Percentiles rank a stretch among this genome's conserved stretches.
Evolutionary conservation across 495 filamentous ascomycete species (phyloP).

Genomic region (Hapsidospora chrysogenum): DNA sequence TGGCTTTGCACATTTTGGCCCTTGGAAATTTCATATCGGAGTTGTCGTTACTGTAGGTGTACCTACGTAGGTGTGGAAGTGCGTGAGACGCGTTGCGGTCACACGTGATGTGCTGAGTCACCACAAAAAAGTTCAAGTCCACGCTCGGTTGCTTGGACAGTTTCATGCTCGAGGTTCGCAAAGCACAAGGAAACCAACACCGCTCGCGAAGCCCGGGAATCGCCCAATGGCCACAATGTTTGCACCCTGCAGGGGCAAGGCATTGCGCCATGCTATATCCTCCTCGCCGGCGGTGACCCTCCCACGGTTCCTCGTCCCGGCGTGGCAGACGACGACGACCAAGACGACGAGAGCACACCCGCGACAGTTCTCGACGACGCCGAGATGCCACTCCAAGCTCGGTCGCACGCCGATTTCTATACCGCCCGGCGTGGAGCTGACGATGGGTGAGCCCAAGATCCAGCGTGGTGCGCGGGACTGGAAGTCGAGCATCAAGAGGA

Average conservation of each 20-base stretch:
- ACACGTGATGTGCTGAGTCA: too few species aligned
- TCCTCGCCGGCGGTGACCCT: slow-evolving; percentile 24
- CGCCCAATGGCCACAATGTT: slow-evolving; percentile 22
- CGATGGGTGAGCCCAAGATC: slow-evolving; percentile 39
- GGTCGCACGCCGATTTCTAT: slow-evolving; percentile 68
- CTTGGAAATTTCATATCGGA: too few species aligned
- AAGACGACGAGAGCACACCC: slow-evolving; percentile 8
- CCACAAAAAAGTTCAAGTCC: too few species aligned
- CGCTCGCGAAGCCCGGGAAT: too few species aligned
- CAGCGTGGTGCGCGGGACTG: slow-evolving; percentile 34
- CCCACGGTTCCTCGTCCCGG: slow-evolving; percentile 59
- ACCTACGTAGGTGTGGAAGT: too few species aligned
- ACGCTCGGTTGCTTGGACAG: too few species aligned
- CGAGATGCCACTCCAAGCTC: slow-evolving; percentile 56
- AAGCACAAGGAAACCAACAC: too few species aligned
- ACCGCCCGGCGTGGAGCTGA: slow-evolving; percentile 65
- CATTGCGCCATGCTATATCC: slow-evolving; percentile 19
- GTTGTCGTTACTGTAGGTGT: too few species aligned
- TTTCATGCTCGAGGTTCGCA: too few species aligned
- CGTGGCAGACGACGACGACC: slow-evolving; percentile 33
- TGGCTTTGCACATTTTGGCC: too few species aligned
- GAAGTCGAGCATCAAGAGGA: slow-evolving; percentile 35
- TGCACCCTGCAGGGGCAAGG: slow-evolving; percentile 27
- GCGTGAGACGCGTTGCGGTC: too few species aligned
- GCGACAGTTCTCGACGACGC: slow-evolving; percentile 56